These are phyloP conservation scores for Rhodocollybia butyracea DNA, from an alignment of 768 basidiomycete species.

Conservation along the genomic window DNA sequence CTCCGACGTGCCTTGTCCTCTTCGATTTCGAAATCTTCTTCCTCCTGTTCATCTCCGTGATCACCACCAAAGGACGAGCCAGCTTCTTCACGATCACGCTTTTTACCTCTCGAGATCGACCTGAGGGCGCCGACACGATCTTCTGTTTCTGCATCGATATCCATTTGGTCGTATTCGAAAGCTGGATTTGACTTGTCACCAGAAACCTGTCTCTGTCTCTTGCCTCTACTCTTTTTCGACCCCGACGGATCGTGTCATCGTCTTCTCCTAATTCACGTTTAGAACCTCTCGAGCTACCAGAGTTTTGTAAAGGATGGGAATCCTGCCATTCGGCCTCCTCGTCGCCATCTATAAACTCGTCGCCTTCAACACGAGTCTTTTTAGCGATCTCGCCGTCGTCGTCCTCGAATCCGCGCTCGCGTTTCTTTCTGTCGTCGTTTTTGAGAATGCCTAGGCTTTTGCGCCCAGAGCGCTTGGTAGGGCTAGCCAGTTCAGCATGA, in stretches of 20 bases:
- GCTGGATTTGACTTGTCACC: slow-evolving; percentile 34
- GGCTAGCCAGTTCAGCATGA: slow-evolving; percentile 7
- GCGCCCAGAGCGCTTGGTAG: slow-evolving; percentile 27
- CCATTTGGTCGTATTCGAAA: slow-evolving; percentile 35
- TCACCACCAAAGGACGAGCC: slow-evolving; percentile 70
- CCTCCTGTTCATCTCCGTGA: slow-evolving; percentile 37
- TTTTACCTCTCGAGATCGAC: slow-evolving; percentile 51
- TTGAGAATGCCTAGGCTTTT: slow-evolving; percentile 23
- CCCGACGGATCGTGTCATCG: slow-evolving; percentile 34
- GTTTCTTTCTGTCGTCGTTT: slow-evolving; percentile 24
- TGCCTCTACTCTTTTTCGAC: slow-evolving; percentile 40
- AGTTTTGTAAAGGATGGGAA: not conserved
- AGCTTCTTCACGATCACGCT: slow-evolving; percentile 73
- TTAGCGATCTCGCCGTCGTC: slow-evolving; percentile 45
- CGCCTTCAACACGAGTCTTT: slow-evolving; percentile 50
- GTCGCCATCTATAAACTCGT: slow-evolving; percentile 45
- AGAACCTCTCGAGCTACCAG: slow-evolving; percentile 28
- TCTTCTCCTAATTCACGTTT: slow-evolving; percentile 50
- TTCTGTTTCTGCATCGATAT: slow-evolving; percentile 24
- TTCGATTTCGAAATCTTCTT: slow-evolving; percentile 34
- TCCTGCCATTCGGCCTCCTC: slow-evolving; percentile 41
- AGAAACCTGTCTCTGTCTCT: slow-evolving; percentile 55
- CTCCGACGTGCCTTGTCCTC: slow-evolving; percentile 41
- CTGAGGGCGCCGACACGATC: slow-evolving; percentile 39
- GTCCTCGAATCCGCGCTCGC: slow-evolving; percentile 43